Evolutionary conservation across 2,329 filamentous ascomycete genomes (phyloP).

Genomic region (Talaromyces sp.): DNA sequence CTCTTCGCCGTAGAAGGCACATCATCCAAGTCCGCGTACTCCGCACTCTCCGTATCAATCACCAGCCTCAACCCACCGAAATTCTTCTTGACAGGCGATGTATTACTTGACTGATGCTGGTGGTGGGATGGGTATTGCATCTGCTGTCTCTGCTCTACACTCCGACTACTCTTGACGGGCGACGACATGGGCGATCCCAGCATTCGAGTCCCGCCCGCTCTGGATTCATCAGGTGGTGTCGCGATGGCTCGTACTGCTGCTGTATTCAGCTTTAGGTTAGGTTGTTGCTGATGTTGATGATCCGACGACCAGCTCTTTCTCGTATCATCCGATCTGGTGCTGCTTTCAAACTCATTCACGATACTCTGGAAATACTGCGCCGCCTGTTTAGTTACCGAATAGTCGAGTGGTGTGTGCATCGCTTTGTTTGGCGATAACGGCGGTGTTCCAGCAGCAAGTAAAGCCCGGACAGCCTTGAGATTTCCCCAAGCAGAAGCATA

Average conservation of each 20-base stretch:
- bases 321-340: constrained; percentile 46
- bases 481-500: constrained; percentile 82
- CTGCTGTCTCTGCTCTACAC: constrained; percentile 3
- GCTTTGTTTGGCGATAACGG: constrained; percentile 68
- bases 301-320: not conserved
- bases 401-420: constrained; percentile 79
- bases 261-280: constrained; percentile 16
- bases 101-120: not conserved
- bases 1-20: constrained; percentile 15
- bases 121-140: not conserved
- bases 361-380: constrained; percentile 80
- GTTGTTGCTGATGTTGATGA: constrained; percentile 4
- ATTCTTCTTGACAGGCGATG: constrained; percentile 14
- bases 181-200: constrained; percentile 14
- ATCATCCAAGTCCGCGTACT: constrained; percentile 14
- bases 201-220: constrained; percentile 1
- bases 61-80: constrained; percentile 14
- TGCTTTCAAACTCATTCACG: constrained; percentile 67
- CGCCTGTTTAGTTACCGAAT: constrained; percentile 75
- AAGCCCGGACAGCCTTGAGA: constrained; percentile 69
- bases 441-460: constrained; percentile 75
- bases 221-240: constrained; percentile 8
- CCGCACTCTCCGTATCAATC: constrained; percentile 17
- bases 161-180: constrained; percentile 9
- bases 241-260: constrained; percentile 4